Base-by-base conservation (phyloP, 2,329 filamentous ascomycete genomes). In the Aspergillus spinulosporus region DNA sequence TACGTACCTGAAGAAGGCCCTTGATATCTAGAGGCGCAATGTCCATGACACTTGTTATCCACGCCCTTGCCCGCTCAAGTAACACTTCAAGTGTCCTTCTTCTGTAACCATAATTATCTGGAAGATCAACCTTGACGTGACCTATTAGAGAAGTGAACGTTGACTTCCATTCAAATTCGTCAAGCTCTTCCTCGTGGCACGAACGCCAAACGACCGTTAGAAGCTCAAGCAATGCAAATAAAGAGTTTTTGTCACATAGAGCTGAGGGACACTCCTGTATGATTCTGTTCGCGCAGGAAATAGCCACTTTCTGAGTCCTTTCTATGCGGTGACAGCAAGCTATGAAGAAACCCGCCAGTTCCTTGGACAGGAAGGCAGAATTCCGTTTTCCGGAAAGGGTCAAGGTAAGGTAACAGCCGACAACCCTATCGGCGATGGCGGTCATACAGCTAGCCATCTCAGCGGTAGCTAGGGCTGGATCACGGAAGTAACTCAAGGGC, bases 161-260 rank as follows among this genome's bases (percentile, higher is more conserved):
- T 3, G 92, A 89, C 59, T 87, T 87, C 76, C 92, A 95, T 51
- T 91, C 87, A 67, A 97, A 99, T 67, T 95, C 86, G 65, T 99
- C 93, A 0, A 92, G 92, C 72, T 99, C 94, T 9, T 89, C 89
- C 71, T 99, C 93, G 12, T 99, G 79, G 69, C 94, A 99, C 68
- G 92, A 93, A 47, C 86, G 85, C 93, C 93, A 99, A 88, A 99
- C 92, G 29, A 99, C 83, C 3, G 91, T 93, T 14, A 99, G 78
- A 3, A 99, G 82, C 72, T 99, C 95, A 7, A 99, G 80, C 12
- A 99, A 80, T 1, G 93, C 92, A 74, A 97, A 99, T 0, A 99
- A 80, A 1, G 95, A 96, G 5, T 88, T 87, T 63, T 89, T 89
- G 67, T 97, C 89, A 68, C 93, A 97, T 12, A 99, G 80, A 2